Base-by-base conservation (phyloP, 2,329 filamentous ascomycete species). In the Aureobasidium musti region DNA sequence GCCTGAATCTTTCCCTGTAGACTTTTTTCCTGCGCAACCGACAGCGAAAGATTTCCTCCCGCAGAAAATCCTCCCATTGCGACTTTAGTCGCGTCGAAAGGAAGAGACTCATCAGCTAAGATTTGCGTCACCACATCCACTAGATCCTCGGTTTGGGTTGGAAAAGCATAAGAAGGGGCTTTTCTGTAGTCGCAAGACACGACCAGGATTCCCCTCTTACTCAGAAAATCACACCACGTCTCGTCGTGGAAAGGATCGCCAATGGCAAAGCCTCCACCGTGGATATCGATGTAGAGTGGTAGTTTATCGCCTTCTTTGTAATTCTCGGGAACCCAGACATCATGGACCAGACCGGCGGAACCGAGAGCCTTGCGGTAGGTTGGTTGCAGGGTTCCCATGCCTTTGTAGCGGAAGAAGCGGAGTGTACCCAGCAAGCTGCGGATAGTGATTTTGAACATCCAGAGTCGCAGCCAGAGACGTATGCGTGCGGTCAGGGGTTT, bases 201-300 rank as follows among this genome's bases (percentile, higher is more conserved):
- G 8, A 66, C 63, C 5, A 30, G 13, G 1, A 66, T 13, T 1
- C 28, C 28, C 4, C 35, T 23, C 7, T 52, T 26, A 0, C 23
- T 21, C 30, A 57, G 11, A 33, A 21, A 52, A 3, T 57, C 19
- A 35, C 63, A 66, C 41, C 49, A 59, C 1, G n/a, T 35, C 11
- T 47, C 53, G 37, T 66, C 63, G 33, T 57, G 41, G 30, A 49
- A 50, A 4, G 63, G 53, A 17, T 57, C 53, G 3, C 63, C 52
- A 5, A 66, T 37, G 1, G 52, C 43, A 53, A 66, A 66, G 2
- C 52, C 63, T 4, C 63, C 63, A 6, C 63, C 63, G 14, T 66
- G 63, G n/a, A 66, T 66, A 19, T 66, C 53, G 17, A 66, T 57
- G 33, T 66, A 66, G 10, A 66, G 21, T 1, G 52, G 52, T 10